Conservation (phyloP, 176 grass and related monocot genomes). For the Puya raimondii region DNA sequence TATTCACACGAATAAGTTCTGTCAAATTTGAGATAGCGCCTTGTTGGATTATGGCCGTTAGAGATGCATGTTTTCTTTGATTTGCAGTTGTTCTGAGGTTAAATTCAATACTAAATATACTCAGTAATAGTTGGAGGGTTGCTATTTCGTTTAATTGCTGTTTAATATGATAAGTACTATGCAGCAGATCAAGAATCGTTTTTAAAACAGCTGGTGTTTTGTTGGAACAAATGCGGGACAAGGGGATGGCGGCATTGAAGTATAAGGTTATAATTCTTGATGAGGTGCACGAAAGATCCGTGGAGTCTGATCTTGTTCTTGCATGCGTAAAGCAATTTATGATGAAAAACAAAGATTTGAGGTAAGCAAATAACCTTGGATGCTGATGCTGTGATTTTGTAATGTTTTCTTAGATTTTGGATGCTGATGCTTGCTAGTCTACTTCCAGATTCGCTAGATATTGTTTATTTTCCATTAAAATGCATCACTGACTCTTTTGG, state of each 20-base stretch:
- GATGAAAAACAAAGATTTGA: slow-evolving; percentile 84
- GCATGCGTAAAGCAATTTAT: slow-evolving; percentile 71
- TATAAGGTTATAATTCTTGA: slow-evolving; percentile 99
- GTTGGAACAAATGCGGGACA: slow-evolving; percentile 84
- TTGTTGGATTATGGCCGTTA: not conserved
- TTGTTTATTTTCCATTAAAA: not conserved
- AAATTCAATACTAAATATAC: not conserved
- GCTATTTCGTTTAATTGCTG: not conserved
- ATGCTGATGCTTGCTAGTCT: too few relatives aligned
- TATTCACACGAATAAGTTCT: too few relatives aligned
- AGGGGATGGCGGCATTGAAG: slow-evolving; percentile 55
- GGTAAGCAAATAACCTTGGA: slow-evolving; percentile 31
- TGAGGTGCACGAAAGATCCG: slow-evolving; percentile 86
- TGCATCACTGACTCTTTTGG: slow-evolving; percentile 3
- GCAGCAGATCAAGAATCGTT: slow-evolving; percentile 77
- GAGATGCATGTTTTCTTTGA: slow-evolving; percentile 5
- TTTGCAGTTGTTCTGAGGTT: not conserved
- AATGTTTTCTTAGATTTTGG: not conserved
- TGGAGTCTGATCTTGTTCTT: slow-evolving; percentile 94
- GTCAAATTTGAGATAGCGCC: too few relatives aligned
- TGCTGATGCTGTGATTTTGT: not conserved
- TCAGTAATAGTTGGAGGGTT: slow-evolving; percentile 1
- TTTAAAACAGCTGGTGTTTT: slow-evolving; percentile 94
- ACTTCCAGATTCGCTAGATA: too few relatives aligned
- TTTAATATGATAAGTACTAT: slow-evolving; percentile 3